These are phyloP conservation scores for Juglanconis sp. DNA, from an alignment of 2,329 filamentous ascomycete genomes.

Conservation along the genomic window DNA sequence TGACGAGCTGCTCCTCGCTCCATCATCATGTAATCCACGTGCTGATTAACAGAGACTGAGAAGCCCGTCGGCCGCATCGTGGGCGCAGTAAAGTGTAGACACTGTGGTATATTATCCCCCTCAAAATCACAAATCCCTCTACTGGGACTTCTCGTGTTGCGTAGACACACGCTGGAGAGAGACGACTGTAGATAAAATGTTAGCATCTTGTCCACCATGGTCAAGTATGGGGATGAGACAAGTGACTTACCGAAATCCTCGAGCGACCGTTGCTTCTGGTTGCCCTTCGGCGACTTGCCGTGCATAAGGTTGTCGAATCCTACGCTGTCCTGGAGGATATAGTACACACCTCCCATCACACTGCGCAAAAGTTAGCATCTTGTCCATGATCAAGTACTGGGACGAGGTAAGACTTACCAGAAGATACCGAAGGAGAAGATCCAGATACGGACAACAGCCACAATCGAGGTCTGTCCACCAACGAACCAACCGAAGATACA, in stretches of 20 bases:
- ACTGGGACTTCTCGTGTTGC: conserved; percentile 85
- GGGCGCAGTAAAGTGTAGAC: conserved; percentile 12
- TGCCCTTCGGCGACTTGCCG: conserved; percentile 78
- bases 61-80: conserved; percentile 14
- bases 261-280: conserved; percentile 76
- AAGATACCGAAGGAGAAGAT: conserved; percentile 89
- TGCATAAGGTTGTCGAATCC: conserved; percentile 93
- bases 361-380: conserved; percentile 34
- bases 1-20: conserved; percentile 13
- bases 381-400: neutral
- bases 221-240: neutral
- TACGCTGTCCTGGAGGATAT: conserved; percentile 75
- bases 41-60: conserved; percentile 18
- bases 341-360: conserved; percentile 67
- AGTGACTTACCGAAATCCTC: conserved; percentile 79
- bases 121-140: conserved; percentile 31
- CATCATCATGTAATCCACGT: conserved; percentile 19
- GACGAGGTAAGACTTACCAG: conserved; percentile 20
- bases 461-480: conserved; percentile 67
- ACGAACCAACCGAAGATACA: conserved; percentile 82
- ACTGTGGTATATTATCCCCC: conserved; percentile 21
- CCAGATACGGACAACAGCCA: conserved; percentile 85
- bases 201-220: conserved; percentile 36
- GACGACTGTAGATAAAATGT: conserved; percentile 60
- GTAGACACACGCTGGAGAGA: conserved; percentile 87